These are phyloP conservation scores for Solanum boliviense DNA, from an alignment of 257 asterid species.

Conservation along the genomic window DNA sequence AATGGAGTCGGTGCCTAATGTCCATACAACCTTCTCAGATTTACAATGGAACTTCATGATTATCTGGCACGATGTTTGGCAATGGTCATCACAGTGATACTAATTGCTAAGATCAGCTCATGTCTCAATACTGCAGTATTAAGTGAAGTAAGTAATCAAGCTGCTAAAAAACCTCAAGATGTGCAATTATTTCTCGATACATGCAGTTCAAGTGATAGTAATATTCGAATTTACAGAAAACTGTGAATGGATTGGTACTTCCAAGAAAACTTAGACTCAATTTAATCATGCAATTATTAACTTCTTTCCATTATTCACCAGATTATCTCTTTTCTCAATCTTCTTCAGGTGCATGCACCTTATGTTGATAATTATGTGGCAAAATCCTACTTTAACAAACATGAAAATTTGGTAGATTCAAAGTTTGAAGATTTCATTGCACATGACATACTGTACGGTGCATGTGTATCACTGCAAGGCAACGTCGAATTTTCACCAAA, in stretches of 20 bases:
- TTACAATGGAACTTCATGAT: background rate
- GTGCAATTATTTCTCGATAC: background rate
- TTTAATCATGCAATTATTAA: background rate
- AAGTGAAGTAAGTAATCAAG: background rate
- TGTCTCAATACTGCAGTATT: background rate
- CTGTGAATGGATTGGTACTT: background rate
- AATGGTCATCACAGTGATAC: background rate
- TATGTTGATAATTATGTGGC: constrained; percentile 29
- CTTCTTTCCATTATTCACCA: background rate
- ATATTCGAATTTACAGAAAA: background rate
- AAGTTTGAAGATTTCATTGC: constrained; percentile 32
- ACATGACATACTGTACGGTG: constrained; percentile 25
- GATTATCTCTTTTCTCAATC: background rate
- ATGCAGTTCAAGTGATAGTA: background rate
- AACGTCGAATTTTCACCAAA: constrained; percentile 12
- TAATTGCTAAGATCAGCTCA: background rate
- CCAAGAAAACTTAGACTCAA: background rate
- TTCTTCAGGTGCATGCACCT: constrained; percentile 25
- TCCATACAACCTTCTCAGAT: background rate
- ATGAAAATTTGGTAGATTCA: constrained; percentile 23
- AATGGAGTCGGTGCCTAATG: background rate
- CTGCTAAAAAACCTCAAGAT: background rate
- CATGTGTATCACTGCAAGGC: constrained; percentile 21
- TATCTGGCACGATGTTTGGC: background rate
- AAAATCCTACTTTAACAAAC: constrained; percentile 33